Evolutionary conservation across 768 basidiomycete species (phyloP).

Genomic region (Lentinula guzmanii): DNA sequence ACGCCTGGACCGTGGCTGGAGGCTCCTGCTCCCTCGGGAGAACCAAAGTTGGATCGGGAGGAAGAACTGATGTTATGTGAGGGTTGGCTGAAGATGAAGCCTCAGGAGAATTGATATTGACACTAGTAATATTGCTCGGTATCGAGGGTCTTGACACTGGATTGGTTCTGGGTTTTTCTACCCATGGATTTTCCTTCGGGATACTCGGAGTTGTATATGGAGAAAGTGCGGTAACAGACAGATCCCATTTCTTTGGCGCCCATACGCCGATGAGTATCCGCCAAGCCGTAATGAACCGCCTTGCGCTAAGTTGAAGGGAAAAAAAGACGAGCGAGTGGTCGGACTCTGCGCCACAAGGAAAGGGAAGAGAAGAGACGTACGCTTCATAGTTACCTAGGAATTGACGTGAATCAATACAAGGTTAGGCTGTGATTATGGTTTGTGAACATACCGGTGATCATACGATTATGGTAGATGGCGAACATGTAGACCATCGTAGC

Average conservation of each 20-base stretch:
- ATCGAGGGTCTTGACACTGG: slow-evolving; percentile 14
- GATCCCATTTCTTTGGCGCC: slow-evolving; percentile 80
- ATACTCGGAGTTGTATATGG: slow-evolving; percentile 63
- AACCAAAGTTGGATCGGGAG: slow-evolving; percentile 18
- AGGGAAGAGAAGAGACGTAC: slow-evolving; percentile 35
- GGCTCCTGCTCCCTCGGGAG: slow-evolving; percentile 29
- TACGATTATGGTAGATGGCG: slow-evolving; percentile 76
- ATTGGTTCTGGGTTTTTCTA: slow-evolving; percentile 39
- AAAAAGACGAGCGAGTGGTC: slow-evolving; percentile 6
- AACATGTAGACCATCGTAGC: slow-evolving; percentile 67
- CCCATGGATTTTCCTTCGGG: slow-evolving; percentile 65
- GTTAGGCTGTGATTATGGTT: slow-evolving; percentile 1
- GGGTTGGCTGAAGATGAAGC: slow-evolving; percentile 12
- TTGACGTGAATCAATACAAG: slow-evolving; percentile 1
- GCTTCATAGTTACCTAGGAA: slow-evolving; percentile 66
- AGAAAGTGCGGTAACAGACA: slow-evolving; percentile 66
- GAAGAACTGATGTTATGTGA: slow-evolving; percentile 9
- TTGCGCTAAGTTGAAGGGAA: slow-evolving; percentile 49
- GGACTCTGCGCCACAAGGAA: slow-evolving; percentile 5
- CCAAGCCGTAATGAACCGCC: slow-evolving; percentile 91
- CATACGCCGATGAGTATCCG: slow-evolving; percentile 94
- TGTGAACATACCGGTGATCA: slow-evolving; percentile 73
- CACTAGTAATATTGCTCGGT: slow-evolving; percentile 5
- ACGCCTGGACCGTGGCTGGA: slow-evolving; percentile 18
- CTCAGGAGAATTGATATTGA: neutral